Evolutionary conservation across 2,329 filamentous ascomycete species (phyloP).

Genomic region (Talaromyces pinophilus): DNA sequence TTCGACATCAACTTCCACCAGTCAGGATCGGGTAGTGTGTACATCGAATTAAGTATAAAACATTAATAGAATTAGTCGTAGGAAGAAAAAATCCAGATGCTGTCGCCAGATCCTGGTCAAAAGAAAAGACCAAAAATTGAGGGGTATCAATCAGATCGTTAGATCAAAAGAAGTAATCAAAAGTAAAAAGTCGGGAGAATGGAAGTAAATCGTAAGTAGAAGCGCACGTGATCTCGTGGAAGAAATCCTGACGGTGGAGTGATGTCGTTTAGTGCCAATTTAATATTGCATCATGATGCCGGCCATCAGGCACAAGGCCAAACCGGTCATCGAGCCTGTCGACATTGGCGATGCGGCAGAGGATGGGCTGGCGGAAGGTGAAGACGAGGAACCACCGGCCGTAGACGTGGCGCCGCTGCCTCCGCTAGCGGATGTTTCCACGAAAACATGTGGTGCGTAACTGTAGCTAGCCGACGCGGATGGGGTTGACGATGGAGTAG

Average conservation of each 20-base stretch:
- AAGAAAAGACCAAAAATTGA: constrained; percentile 21
- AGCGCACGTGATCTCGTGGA: constrained; percentile 23
- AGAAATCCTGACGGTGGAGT: constrained; percentile 13
- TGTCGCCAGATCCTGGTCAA: constrained; percentile 19
- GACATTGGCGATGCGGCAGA: constrained; percentile 21
- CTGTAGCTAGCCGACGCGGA: constrained; percentile 32
- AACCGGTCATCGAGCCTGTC: constrained; percentile 18
- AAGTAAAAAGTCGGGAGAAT: constrained; percentile 10
- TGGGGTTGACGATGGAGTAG: constrained; percentile 15
- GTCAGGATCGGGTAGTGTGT: constrained; percentile 20
- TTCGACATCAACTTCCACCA: constrained; percentile 12
- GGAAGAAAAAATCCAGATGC: constrained; percentile 9
- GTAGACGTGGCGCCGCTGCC: constrained; percentile 6
- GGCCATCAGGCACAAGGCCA: constrained; percentile 20
- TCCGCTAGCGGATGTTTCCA: constrained; percentile 23
- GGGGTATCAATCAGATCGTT: constrained; percentile 24
- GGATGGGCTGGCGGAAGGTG: constrained; percentile 11
- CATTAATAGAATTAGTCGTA: constrained; percentile 15
- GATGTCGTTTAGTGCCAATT: not conserved
- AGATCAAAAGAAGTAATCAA: constrained; percentile 23
- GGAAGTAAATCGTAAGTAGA: constrained; percentile 12
- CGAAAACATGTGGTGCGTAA: constrained; percentile 35
- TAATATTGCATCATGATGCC: constrained; percentile 23
- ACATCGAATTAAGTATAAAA: constrained; percentile 20
- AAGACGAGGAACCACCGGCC: constrained; percentile 1